Evolutionary conservation across 164 flowering plant species (phyloP).

Genomic region (Liquidambar formosana): DNA sequence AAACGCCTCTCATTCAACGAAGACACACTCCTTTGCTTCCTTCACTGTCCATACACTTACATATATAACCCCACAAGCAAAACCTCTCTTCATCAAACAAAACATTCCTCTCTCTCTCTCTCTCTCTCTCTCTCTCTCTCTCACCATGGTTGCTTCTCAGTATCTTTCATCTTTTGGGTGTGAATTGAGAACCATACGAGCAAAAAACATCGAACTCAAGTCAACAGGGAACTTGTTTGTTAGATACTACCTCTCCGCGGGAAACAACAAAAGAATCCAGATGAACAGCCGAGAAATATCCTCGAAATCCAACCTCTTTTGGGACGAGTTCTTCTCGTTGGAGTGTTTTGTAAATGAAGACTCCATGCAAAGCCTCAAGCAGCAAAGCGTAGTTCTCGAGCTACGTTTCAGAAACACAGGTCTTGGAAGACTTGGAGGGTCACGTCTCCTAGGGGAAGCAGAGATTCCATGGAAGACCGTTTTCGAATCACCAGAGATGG

Average conservation of each 20-base stretch:
- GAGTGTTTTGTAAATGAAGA: constrained; percentile 46
- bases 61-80: not conserved
- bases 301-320: constrained; percentile 27
- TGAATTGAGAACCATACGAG: constrained; percentile 52
- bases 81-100: constrained; percentile 3
- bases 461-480: constrained; percentile 54
- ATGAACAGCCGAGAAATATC: constrained; percentile 49
- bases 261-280: constrained; percentile 38
- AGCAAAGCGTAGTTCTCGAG: constrained; percentile 56
- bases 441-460: constrained; percentile 47
- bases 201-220: constrained; percentile 45
- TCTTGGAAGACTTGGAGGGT: constrained; percentile 31
- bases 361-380: constrained; percentile 31
- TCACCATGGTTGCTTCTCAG: constrained; percentile 24
- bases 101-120: not conserved
- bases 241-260: constrained; percentile 55
- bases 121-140: not conserved
- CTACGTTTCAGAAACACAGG: constrained; percentile 48
- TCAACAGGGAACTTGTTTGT: constrained; percentile 40
- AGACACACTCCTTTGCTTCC: no score
- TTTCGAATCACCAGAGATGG: constrained; percentile 38
- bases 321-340: constrained; percentile 57
- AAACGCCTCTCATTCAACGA: not conserved
- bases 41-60: no score
- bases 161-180: constrained; percentile 34